Percentiles rank a stretch among this genome's conserved stretches.
Evolutionary conservation across 176 grass and related monocot genomes (phyloP).

Genomic region (Alloteropsis semialata): DNA sequence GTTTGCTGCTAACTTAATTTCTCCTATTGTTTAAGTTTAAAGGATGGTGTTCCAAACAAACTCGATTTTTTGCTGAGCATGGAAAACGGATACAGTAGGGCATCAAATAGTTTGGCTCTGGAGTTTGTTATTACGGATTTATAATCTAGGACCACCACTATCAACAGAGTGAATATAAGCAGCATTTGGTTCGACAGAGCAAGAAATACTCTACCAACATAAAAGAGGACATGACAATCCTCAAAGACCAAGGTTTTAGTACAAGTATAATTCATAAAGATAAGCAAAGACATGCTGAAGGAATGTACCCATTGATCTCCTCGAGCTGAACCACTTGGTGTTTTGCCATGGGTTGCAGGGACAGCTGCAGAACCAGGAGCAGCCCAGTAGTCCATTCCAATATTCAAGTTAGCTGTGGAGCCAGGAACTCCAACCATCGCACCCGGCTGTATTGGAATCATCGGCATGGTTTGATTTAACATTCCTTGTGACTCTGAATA

Average conservation of each 20-base stretch:
- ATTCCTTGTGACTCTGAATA: constrained; percentile 44
- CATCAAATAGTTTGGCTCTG: constrained; percentile 18
- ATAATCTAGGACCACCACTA: neutral
- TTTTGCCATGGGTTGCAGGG: constrained; percentile 47
- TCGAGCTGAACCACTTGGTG: constrained; percentile 35
- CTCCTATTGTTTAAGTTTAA: neutral
- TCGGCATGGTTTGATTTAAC: constrained; percentile 56
- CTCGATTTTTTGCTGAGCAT: neutral
- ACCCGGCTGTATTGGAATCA: constrained; percentile 54
- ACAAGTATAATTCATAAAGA: neutral
- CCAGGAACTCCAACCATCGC: constrained; percentile 58
- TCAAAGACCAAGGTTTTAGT: constrained; percentile 18
- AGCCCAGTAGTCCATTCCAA: constrained; percentile 82
- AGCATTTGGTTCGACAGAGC: neutral
- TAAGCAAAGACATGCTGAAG: constrained; percentile 14
- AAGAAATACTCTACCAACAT: neutral
- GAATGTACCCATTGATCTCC: constrained; percentile 59
- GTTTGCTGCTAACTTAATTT: neutral
- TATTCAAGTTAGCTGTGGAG: constrained; percentile 73
- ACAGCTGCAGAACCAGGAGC: constrained; percentile 56
- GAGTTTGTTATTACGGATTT: neutral
- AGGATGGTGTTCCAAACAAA: neutral
- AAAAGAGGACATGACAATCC: neutral
- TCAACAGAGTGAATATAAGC: neutral
- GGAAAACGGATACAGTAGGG: neutral